Base-by-base conservation (phyloP, 371 early-diverging fungal genomes). In the Gilbertella persicaria region DNA sequence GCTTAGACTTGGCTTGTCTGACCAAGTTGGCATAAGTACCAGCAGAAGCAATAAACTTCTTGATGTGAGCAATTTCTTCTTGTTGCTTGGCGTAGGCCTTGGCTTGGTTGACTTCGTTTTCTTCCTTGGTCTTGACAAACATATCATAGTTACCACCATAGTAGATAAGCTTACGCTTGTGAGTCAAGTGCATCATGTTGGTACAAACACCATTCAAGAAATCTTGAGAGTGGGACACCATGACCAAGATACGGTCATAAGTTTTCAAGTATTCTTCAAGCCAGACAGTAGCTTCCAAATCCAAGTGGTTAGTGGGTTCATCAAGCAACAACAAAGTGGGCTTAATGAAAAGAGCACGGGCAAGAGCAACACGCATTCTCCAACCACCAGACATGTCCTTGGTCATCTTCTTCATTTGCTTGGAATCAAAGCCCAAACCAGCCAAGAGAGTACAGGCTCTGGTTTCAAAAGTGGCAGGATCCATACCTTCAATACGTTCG, bases 1-100 rank as follows among this genome's bases (percentile, higher is more conserved):
- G 97, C 78, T 95, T 94, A 47, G 94, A 94, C 81, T 99, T 98
- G 48, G 97, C 99, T 77, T 97, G 98, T 55, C 93, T 84, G 46
- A 98, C 96, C 85, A 98, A 86, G 80, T 97, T 98, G 64, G 99
- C 94, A 82, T 94, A 98, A 47, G 97, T 97, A 93, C 99, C 98
- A 62, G 97, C 97, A 26, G 96, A 93, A 30, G 97, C 94, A 71
- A 98, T 95, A 78, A 99, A 99, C 80, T 94, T 90, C 71, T 97
- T 95, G 77, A 99, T 94, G 79, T 98, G 96, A 21, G 89, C 97
- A 70, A 97, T 98, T 82, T 98, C 99, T 56, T 87, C 95, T 75
- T 97, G 97, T 72, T 98, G 97, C 82, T 97, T 97, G 42, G 93
- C 84, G 71, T 95, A 98, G 20, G 96, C 97, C 89, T 95, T 98